Evolutionary conservation across 768 basidiomycete genomes (phyloP).

Genomic region (Lentinula aciculospora): DNA sequence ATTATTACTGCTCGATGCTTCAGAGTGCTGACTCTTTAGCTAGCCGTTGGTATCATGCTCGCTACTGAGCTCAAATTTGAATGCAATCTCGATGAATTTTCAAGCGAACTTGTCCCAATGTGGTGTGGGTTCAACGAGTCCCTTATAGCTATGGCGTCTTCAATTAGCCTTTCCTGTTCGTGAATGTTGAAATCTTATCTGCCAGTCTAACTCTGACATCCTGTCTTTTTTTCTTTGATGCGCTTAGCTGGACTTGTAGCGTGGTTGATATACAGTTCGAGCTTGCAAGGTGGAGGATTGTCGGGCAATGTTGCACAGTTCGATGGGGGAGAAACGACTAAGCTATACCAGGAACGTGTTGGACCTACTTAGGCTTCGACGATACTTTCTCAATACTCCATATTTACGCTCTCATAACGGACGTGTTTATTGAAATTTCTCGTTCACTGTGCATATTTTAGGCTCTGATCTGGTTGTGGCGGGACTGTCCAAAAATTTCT

Average conservation of each 20-base stretch:
- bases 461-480: no score
- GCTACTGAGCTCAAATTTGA: background rate
- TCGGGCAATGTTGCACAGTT: background rate
- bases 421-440: no score
- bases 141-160: no score
- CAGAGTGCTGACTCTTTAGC: no score
- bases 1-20: no score
- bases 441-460: no score
- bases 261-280: background rate
- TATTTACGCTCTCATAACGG: no score
- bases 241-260: background rate
- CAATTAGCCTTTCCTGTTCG: background rate
- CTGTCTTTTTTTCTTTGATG: background rate
- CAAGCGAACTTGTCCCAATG: background rate
- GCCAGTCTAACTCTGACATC: background rate
- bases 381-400: no score
- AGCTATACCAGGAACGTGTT: background rate
- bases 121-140: background rate
- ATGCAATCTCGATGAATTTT: background rate
- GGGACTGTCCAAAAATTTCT: no score
- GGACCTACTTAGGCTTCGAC: background rate
- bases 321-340: background rate
- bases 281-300: background rate
- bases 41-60: slow-evolving; percentile 7
- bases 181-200: background rate